Conservation (phyloP, 345 rosid genomes). For the Angophora floribunda region DNA sequence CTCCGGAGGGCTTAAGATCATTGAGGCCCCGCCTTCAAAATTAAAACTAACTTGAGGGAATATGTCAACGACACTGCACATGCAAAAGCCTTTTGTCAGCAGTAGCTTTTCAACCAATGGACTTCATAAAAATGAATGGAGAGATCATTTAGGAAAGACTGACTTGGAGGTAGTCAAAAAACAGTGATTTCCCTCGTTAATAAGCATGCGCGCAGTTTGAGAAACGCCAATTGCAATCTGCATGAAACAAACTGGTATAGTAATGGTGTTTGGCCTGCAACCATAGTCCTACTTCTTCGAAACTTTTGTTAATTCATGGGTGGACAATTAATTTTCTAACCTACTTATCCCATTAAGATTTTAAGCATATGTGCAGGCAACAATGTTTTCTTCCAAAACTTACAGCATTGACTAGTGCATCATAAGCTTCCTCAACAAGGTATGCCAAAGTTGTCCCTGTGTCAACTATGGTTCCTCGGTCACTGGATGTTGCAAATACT, state of each 20-base stretch:
- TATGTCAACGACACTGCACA: conserved; percentile 46
- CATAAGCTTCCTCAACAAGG: conserved; percentile 76
- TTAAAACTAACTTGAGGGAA: conserved; percentile 90
- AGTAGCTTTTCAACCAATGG: not conserved
- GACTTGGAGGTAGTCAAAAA: conserved; percentile 60
- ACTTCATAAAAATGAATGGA: not conserved
- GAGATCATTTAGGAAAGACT: not conserved
- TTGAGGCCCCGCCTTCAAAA: conserved; percentile 82
- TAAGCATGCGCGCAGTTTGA: conserved; percentile 43
- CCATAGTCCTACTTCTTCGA: not conserved
- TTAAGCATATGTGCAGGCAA: not conserved
- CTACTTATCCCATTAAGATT: not conserved
- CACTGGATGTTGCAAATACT: conserved; percentile 60
- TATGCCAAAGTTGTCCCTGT: conserved; percentile 97
- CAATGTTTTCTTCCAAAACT: conserved; percentile 11
- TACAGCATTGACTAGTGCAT: conserved; percentile 73
- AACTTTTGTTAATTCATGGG: not conserved
- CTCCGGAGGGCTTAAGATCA: conserved; percentile 77
- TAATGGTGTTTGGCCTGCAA: not conserved
- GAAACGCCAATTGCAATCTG: conserved; percentile 66
- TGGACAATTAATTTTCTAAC: not conserved
- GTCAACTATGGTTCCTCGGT: conserved; percentile 83
- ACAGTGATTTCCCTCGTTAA: conserved; percentile 71
- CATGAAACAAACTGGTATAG: not conserved
- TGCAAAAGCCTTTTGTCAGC: not conserved